Evolutionary conservation across 108 stramenopile species (phyloP), one percentile per base, ranked within the genome.

Genomic region (Pseudonitzschia pungens): DNA sequence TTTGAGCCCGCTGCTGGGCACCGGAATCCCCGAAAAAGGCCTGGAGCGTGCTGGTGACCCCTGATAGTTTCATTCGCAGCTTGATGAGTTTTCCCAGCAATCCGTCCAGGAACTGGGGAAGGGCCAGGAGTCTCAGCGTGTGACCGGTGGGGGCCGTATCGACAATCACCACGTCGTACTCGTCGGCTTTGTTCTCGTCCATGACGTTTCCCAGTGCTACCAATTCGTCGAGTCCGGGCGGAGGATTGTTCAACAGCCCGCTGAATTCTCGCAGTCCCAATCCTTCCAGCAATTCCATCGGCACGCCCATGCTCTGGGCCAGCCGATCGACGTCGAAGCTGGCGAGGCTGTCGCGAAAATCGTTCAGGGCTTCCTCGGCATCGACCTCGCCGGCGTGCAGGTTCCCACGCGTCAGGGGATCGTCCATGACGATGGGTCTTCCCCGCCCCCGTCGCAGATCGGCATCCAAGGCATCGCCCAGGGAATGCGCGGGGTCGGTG

Each of bases 401-500:
- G 59, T 48, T 68, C 21, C 87, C 77, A 43, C 75, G 70, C 29
- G 92, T 90, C 29, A 94, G 33, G 16, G 93, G 76, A 80, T 94
- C 93, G 2, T 81, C 80, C 69, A 93, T 76, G 36, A 75, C 45
- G 14, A 83, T 44, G 6, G 89, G 89, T 63, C 76, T 78, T n/a
- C 86, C 84, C 7, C 62, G 29, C 14, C 68, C 45, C 45, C 45
- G 8, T 65, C 85, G 73, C 32, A 91, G 75, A 77, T 92, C 84
- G 31, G 83, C 85, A 76, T 92, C 92, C 52, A 96, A 69, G 12
- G 98, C 98, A 84, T 98, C 98, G 2, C 94, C 95, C 55, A 98
- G 71, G 12, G 91, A 92, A 82, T 98, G 98, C 9, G 98, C 98
- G n/a, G 98, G 98, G 70, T 98, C 98, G 2, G 98, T 98, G 2